Evolutionary conservation across 305 asterid species (phyloP), one percentile per base, ranked within the genome.

Genomic region (Solanum hybrid): DNA sequence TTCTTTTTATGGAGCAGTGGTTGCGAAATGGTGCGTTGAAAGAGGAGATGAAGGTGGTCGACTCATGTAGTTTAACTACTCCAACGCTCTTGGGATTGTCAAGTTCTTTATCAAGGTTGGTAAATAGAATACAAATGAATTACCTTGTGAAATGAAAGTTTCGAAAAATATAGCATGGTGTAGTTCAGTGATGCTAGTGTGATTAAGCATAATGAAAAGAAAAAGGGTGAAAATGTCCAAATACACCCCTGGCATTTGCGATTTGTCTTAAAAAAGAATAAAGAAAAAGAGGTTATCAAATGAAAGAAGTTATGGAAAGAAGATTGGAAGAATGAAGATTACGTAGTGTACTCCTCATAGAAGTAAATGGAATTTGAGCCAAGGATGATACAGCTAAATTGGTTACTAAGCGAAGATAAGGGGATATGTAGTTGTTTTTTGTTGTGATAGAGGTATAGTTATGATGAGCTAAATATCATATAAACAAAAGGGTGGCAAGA

Each of bases 101-200:
- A 10, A 96, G 93, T 94, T 97, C 98, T 89, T 93, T 97, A 90
- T 94, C 99, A 91, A 96, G 99, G 99, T 97, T 90, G 73, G 96
- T 86, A 90, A 87, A 79, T 91, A 39, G 14, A 32, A 57, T 32
- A 29, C 5, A 24, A 85, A 85, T 85, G 15, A 32, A 20, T 85
- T 32, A 61, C 78, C 32, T 85, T 32, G 51, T 85, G 51, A 20
- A 85, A 57, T 61, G 51, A 3, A 85, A 31, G 26, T 57, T 57
- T 57, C 10, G 45, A 5, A 61, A 6, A 57, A 22, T 57, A 85
- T 84, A 84, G 76, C 41, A 20, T 51, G 29, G 34, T 84, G 11
- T 31, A 84, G 76, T 84, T 84, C 39, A 84, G 41, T 84, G 76
- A 51, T 84, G 76, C 76, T 29, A 32, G 41, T 20, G 31, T 31